Evolutionary conservation across 495 filamentous ascomycete genomes (phyloP), one percentile per base, ranked within the genome.

Genomic region (Penicillium canariense): DNA sequence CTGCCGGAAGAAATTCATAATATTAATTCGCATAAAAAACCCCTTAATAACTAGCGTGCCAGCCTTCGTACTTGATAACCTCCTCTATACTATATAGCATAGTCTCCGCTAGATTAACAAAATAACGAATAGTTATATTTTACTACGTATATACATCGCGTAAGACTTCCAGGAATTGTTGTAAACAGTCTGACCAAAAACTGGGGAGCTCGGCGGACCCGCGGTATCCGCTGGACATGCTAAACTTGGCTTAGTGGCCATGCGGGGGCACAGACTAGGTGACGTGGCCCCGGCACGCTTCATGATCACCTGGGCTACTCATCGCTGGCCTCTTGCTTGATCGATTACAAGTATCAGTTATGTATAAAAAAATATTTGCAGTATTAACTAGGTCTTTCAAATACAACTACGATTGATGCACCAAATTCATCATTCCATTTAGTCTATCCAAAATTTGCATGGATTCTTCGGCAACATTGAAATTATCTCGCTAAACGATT

Each of bases 51-150:
- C 48, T 50, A 50, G 49, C 43, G 22, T 43, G 38, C 49, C 49
- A 52, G 1, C 49, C 49, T 43, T 42, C 36, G 39, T 43, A 42
- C 22, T 34, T 43, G 14, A 52, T 42, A n/a, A 52, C 38, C 39
- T 42, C 49, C 26, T 36, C 35, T 20, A 52, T 26, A 14, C 49
- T n/a, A 14, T 52, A 25, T 17, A 36, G 49, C 49, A 42, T 52
- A 22, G 49, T 52, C 25, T 52, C 49, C 3, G 49, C 39, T 52
- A 52, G 49, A 27, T 52, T 36, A 14, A 42, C 27, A 20, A 52
- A 43, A 8, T 39, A 23, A 0, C 27, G 12, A 34, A 52, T 52
- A 40, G 39, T 36, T 17, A 52, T 36, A 5, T 23, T 43, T 43
- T 26, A 18, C 40, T 20, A 43, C 20, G 40, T 20, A 14, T n/a